Evolutionary conservation across 2,329 filamentous ascomycete genomes (phyloP).

Genomic region (Clonostachys sp.): DNA sequence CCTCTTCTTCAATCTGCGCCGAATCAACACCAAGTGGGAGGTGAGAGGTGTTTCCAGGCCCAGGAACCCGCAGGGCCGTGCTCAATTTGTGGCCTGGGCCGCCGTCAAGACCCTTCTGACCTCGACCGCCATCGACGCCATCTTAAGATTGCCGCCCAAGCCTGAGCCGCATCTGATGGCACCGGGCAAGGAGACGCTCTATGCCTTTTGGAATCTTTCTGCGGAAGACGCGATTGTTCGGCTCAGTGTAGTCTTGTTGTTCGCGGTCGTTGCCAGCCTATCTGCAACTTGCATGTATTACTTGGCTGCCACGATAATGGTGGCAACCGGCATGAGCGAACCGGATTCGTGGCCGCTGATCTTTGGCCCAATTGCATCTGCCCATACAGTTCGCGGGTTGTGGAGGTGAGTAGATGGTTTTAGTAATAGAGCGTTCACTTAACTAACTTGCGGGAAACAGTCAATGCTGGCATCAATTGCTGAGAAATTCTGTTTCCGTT

Average conservation of each 20-base stretch:
- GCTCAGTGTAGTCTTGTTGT: not conserved
- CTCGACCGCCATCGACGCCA: conserved; percentile 1
- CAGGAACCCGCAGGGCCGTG: not conserved
- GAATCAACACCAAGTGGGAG: conserved; percentile 3
- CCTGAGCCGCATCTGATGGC: conserved; percentile 2
- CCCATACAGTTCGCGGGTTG: conserved; percentile 5
- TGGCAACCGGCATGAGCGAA: not conserved
- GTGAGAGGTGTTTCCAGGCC: not conserved
- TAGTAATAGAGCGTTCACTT: not conserved
- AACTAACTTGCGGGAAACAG: too few relatives aligned
- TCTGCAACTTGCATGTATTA: not conserved
- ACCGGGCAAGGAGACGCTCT: conserved; percentile 1
- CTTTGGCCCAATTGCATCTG: not conserved
- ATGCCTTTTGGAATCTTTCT: conserved; percentile 1
- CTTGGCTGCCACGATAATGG: not conserved
- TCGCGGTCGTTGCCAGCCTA: not conserved
- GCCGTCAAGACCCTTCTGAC: not conserved
- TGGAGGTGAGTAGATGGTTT: conserved; percentile 3
- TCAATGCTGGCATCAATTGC: conserved; percentile 4
- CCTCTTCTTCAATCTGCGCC: conserved; percentile 3
- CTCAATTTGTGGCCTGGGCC: not conserved
- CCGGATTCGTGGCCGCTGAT: conserved; percentile 2
- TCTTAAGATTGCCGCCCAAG: not conserved
- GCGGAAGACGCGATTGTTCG: conserved; percentile 4
- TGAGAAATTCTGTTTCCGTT: conserved; percentile 2